phyloP scores from a whole-genome alignment of 164 flowering plant genomes.

The Macadamia tetraphylla region DNA sequence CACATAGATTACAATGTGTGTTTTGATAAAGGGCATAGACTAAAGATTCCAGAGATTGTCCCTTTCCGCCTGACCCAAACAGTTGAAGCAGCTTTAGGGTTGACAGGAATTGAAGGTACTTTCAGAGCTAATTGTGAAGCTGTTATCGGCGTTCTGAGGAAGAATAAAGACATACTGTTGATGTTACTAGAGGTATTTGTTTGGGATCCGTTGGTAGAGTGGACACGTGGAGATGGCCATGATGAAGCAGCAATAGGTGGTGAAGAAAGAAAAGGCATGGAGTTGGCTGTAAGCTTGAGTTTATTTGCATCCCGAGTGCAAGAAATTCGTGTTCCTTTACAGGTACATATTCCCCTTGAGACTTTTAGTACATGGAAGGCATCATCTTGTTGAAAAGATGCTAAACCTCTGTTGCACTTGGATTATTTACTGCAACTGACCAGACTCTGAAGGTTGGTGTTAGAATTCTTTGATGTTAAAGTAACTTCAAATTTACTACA shows the following conservation, averaged over 20 bases:
- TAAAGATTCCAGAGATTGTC: slow-evolving; percentile 95
- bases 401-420: too few species aligned
- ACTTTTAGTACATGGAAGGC: neutral
- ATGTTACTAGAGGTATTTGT: slow-evolving; percentile 93
- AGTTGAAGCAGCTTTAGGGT: slow-evolving; percentile 88
- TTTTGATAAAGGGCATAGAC: slow-evolving; percentile 89
- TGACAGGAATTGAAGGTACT: slow-evolving; percentile 87
- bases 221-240: slow-evolving; percentile 96
- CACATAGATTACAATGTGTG: slow-evolving; percentile 98
- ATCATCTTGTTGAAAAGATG: too few species aligned
- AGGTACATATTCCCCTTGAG: slow-evolving; percentile 41
- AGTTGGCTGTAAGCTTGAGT: slow-evolving; percentile 96
- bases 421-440: too few species aligned
- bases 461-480: too few species aligned
- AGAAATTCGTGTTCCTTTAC: slow-evolving; percentile 94
- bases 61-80: slow-evolving; percentile 97
- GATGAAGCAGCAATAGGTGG: slow-evolving; percentile 98
- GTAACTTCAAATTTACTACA: too few species aligned
- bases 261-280: slow-evolving; percentile 99
- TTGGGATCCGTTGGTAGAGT: slow-evolving; percentile 98
- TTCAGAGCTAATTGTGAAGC: slow-evolving; percentile 94
- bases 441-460: too few species aligned
- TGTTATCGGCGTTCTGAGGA: slow-evolving; percentile 68
- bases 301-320: slow-evolving; percentile 97
- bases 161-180: slow-evolving; percentile 80